phyloP scores from a whole-genome alignment of 2,329 filamentous ascomycete genomes.

The Neocatenulostroma microsporum region DNA sequence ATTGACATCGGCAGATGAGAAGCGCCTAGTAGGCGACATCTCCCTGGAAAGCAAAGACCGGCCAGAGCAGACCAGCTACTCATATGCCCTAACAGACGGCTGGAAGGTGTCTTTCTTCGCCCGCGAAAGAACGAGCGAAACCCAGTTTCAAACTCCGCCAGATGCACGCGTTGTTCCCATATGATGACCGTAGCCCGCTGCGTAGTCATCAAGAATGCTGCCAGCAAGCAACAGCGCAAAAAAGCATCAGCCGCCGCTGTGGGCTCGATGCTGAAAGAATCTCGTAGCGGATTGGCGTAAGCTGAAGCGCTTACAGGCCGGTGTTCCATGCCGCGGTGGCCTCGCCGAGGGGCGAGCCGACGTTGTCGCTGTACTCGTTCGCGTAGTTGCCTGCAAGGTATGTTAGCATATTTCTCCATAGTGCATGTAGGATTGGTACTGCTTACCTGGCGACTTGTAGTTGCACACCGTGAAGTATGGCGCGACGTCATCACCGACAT shows the following conservation, averaged over 20 bases:
- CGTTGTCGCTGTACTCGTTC: slow-evolving; percentile 48
- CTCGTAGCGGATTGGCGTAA: slow-evolving; percentile 3
- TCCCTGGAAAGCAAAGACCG: too few relatives aligned
- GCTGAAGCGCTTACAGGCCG: slow-evolving; percentile 4
- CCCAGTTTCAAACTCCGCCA: slow-evolving; percentile 7
- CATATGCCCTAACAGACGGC: too few relatives aligned
- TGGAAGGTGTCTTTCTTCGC: too few relatives aligned
- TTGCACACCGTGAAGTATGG: slow-evolving; percentile 83
- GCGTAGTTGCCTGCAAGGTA: slow-evolving; percentile 45
- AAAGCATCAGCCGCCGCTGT: slow-evolving; percentile 1
- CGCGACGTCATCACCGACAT: slow-evolving; percentile 34
- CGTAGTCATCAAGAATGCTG: slow-evolving; percentile 1
- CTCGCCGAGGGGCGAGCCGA: slow-evolving; percentile 37
- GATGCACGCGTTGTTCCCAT: slow-evolving; percentile 4
- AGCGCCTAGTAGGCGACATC: too few relatives aligned
- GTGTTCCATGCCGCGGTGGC: slow-evolving; percentile 29
- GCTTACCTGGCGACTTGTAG: slow-evolving; percentile 65
- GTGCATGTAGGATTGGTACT: not conserved
- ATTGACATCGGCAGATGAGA: slow-evolving; percentile 1
- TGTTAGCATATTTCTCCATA: slow-evolving; percentile 13
- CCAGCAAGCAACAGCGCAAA: not conserved
- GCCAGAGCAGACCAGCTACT: too few relatives aligned
- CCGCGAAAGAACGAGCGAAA: slow-evolving; percentile 4
- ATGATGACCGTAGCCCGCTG: slow-evolving; percentile 6
- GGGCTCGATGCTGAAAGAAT: slow-evolving; percentile 4